These are phyloP conservation scores for Phytophthora cryptogea DNA, from an alignment of 352 stramenopile genomes.

Conservation along the genomic window DNA sequence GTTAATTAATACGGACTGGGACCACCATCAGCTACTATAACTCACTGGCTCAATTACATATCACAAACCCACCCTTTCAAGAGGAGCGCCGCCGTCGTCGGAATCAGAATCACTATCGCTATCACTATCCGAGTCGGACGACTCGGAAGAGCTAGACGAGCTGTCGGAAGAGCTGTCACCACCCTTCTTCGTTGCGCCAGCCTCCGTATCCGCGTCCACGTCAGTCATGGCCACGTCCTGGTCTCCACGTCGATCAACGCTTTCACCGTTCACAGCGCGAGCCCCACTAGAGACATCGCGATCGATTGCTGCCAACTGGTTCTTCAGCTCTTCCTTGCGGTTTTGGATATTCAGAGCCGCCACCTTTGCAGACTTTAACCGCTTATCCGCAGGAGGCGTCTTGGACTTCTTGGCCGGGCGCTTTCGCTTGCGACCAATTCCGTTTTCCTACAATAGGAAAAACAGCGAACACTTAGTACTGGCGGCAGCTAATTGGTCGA, in stretches of 20 bases:
- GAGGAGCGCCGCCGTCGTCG: slow-evolving; percentile 69
- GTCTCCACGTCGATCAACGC: slow-evolving; percentile 34
- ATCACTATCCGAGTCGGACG: slow-evolving; percentile 84
- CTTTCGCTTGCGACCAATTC: slow-evolving; percentile 88
- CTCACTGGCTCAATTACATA: slow-evolving; percentile 54
- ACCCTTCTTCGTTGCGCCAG: slow-evolving; percentile 37
- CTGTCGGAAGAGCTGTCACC: slow-evolving; percentile 58
- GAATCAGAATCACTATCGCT: slow-evolving; percentile 89
- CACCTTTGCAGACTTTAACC: slow-evolving; percentile 83
- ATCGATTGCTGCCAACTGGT: slow-evolving; percentile 78
- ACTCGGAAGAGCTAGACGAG: slow-evolving; percentile 83
- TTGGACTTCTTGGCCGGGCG: slow-evolving; percentile 61
- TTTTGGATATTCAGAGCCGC: slow-evolving; percentile 77
- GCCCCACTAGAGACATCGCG: slow-evolving; percentile 25
- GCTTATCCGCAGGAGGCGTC: slow-evolving; percentile 61
- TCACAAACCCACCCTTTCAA: slow-evolving; percentile 86
- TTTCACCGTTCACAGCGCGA: slow-evolving; percentile 16
- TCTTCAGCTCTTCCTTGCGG: slow-evolving; percentile 80
- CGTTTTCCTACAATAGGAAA: slow-evolving; percentile 67
- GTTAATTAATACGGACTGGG: slow-evolving; percentile 37
- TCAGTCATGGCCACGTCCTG: slow-evolving; percentile 62
- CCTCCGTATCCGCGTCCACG: slow-evolving; percentile 42
- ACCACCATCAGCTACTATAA: slow-evolving; percentile 35
- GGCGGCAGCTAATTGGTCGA: slow-evolving; percentile 13
- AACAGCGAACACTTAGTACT: slow-evolving; percentile 29